A percentile compares a stretch with the other conserved stretches of the same genome.
Evolutionary conservation across 2,329 filamentous ascomycete species (phyloP).

Genomic region (Aspergillus japonicus): DNA sequence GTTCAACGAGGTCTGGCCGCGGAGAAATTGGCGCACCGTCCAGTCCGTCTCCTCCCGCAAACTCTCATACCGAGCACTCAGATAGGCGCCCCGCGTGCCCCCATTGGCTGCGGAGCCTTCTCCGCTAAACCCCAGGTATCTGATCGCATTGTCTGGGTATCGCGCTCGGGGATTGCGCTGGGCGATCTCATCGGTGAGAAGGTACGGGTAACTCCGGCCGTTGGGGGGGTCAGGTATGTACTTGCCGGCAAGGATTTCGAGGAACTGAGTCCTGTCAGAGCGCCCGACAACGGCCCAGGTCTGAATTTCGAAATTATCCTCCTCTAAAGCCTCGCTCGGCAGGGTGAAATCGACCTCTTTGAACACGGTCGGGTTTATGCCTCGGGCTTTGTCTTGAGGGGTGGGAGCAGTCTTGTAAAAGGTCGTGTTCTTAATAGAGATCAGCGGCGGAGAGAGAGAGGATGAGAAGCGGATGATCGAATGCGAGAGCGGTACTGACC

Average conservation of each 20-base stretch:
- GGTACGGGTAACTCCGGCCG: conserved; percentile 74
- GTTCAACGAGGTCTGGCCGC: conserved; percentile 81
- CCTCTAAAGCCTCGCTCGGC: conserved; percentile 36
- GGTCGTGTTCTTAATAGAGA: conserved; percentile 73
- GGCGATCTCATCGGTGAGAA: conserved; percentile 63
- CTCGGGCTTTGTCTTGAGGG: conserved; percentile 38
- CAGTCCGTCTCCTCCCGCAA: conserved; percentile 84
- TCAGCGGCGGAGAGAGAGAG: conserved; percentile 51
- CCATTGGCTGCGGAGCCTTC: conserved; percentile 57
- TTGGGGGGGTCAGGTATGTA: conserved; percentile 73
- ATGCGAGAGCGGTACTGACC: conserved; percentile 11
- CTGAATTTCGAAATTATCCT: conserved; percentile 39
- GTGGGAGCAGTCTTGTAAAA: conserved; percentile 78
- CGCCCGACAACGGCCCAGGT: conserved; percentile 85
- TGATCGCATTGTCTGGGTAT: conserved; percentile 67
- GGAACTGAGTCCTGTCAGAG: conserved; percentile 75
- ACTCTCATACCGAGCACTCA: conserved; percentile 89
- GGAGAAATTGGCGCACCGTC: conserved; percentile 75
- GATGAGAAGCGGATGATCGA: conserved; percentile 16
- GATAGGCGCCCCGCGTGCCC: conserved; percentile 66
- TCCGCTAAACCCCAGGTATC: conserved; percentile 86
- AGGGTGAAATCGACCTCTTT: conserved; percentile 68
- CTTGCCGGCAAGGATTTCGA: conserved; percentile 74
- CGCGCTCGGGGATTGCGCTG: conserved; percentile 52
- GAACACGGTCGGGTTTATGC: conserved; percentile 72